A percentile compares a stretch with the other conserved stretches of the same genome.
phyloP scores from a whole-genome alignment of 2,329 filamentous ascomycete genomes.

The Gaeumannomyces sp. region DNA sequence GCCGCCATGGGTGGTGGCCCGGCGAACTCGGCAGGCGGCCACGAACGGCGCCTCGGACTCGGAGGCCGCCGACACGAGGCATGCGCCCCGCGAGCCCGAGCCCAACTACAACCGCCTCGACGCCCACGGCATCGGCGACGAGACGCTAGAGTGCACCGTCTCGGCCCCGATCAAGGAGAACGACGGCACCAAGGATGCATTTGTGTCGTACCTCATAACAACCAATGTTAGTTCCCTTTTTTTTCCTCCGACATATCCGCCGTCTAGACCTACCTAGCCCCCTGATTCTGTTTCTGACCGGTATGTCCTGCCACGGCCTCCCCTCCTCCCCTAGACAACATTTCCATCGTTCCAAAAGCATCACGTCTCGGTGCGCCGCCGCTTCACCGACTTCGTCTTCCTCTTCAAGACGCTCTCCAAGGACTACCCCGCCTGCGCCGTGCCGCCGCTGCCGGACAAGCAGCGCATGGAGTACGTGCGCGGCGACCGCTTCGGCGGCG shows the following conservation, averaged over 20 bases:
- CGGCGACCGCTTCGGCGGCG: slow-evolving; percentile 86
- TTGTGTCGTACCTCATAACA: slow-evolving; percentile 90
- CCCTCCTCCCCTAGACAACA: slow-evolving; percentile 58
- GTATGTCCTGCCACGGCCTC: too few species aligned
- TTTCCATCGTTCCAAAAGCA: slow-evolving; percentile 88
- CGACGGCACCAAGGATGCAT: slow-evolving; percentile 92
- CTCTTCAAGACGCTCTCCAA: slow-evolving; percentile 83
- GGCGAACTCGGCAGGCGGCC: slow-evolving; percentile 29
- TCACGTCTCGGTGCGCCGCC: slow-evolving; percentile 72
- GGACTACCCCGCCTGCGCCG: slow-evolving; percentile 86
- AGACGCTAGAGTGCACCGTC: slow-evolving; percentile 78
- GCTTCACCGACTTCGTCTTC: slow-evolving; percentile 97
- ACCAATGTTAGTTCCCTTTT: slow-evolving; percentile 60
- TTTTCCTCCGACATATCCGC: too few species aligned
- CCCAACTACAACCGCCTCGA: slow-evolving; percentile 48
- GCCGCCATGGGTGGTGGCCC: slow-evolving; percentile 28
- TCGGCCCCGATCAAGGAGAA: slow-evolving; percentile 86
- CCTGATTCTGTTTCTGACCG: not conserved
- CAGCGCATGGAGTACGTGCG: slow-evolving; percentile 99
- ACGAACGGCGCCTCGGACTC: slow-evolving; percentile 27
- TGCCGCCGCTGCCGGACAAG: slow-evolving; percentile 93
- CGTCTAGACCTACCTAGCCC: slow-evolving; percentile 9
- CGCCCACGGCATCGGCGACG: slow-evolving; percentile 58
- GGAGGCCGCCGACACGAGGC: slow-evolving; percentile 20
- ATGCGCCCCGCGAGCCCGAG: slow-evolving; percentile 32